A percentile compares a stretch with the other conserved stretches of the same genome.
phyloP scores from a whole-genome alignment of 306 rosid species.

The Glycyrrhiza uralensis region DNA sequence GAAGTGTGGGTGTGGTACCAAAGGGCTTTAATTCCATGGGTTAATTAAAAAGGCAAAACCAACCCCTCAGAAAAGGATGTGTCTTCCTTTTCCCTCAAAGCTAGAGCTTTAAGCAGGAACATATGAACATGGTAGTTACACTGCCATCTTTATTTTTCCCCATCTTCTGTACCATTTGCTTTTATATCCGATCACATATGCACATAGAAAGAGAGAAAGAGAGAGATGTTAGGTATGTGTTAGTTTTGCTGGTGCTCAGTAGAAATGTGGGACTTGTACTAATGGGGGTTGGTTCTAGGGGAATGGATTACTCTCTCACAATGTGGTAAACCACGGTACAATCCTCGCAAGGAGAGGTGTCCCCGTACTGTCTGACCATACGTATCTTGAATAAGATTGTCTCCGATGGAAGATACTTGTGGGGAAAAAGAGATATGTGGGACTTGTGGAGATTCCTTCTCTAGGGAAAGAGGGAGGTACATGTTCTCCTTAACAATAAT shows the following conservation, averaged over 20 bases:
- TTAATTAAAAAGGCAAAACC: constrained; percentile 54
- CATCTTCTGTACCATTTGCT: constrained; percentile 50
- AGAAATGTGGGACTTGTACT: constrained; percentile 27
- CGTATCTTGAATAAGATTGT: too few relatives aligned
- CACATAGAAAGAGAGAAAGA: constrained; percentile 20
- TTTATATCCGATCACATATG: constrained; percentile 34
- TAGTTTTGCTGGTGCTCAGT: constrained; percentile 35
- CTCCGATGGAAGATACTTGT: too few relatives aligned
- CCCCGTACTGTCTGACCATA: too few relatives aligned
- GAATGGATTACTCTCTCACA: too few relatives aligned
- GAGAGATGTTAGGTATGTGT: constrained; percentile 38
- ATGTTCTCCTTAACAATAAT: constrained; percentile 46
- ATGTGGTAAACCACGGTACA: too few relatives aligned
- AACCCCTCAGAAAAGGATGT: constrained; percentile 57
- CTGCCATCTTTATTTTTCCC: constrained; percentile 56
- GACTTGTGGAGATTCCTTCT: constrained; percentile 46
- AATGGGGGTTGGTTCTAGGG: too few relatives aligned
- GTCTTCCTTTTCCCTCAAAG: constrained; percentile 43
- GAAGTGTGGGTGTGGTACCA: constrained; percentile 42
- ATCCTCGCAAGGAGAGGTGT: too few relatives aligned
- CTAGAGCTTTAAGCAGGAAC: constrained; percentile 49
- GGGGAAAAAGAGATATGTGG: too few relatives aligned
- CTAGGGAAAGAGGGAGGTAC: constrained; percentile 40
- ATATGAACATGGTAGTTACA: constrained; percentile 62
- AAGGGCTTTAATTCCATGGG: constrained; percentile 49